Evolutionary conservation across 2,329 filamentous ascomycete genomes (phyloP).

Genomic region (Mollisiaceae sp.): DNA sequence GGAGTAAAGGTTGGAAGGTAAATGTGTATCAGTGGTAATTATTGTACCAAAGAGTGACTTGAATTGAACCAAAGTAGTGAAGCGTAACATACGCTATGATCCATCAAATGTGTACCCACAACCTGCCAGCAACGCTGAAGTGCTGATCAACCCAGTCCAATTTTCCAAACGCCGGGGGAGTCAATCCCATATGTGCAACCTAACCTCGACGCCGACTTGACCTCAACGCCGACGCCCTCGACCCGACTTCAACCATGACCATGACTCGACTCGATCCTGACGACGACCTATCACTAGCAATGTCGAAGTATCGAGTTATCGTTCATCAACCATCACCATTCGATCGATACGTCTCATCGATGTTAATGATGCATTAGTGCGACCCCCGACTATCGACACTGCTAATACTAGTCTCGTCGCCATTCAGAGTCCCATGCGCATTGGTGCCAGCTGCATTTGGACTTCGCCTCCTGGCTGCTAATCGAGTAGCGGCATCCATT

Average conservation of each 20-base stretch:
- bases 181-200: not conserved
- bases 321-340: not conserved
- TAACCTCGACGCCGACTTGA: not conserved
- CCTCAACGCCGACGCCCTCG: too few species aligned
- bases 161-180: not conserved
- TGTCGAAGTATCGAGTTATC: not conserved
- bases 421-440: slow-evolving; percentile 24
- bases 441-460: slow-evolving; percentile 14
- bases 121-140: slow-evolving; percentile 4
- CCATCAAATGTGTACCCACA: not conserved
- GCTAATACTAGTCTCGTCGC: slow-evolving; percentile 19
- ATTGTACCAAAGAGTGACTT: too few species aligned
- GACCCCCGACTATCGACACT: slow-evolving; percentile 22
- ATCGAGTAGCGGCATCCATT: slow-evolving; percentile 62
- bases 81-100: not conserved
- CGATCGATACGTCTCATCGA: not conserved
- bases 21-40: too few species aligned
- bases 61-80: not conserved
- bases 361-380: not conserved
- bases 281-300: not conserved
- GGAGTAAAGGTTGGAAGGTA: too few species aligned
- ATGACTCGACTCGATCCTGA: not conserved
- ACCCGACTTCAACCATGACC: not conserved
- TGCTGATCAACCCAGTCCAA: slow-evolving; percentile 1
- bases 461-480: slow-evolving; percentile 43